phyloP scores from a whole-genome alignment of 1,139 yeast genomes.

The Saccharomycopsis crataegensis region DNA sequence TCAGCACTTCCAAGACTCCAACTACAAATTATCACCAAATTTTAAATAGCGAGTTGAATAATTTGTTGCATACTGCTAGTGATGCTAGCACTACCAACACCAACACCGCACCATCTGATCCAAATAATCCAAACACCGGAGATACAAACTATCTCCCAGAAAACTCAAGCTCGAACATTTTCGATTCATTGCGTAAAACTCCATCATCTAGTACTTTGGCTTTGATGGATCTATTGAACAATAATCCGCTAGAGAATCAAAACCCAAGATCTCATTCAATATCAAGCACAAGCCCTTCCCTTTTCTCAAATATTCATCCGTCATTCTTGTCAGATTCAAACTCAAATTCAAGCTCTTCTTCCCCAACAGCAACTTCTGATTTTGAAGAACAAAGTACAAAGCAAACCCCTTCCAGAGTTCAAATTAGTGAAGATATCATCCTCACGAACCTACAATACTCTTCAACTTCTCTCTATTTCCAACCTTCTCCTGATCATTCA shows the following conservation, averaged over 20 bases:
- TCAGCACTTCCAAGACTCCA: neutral
- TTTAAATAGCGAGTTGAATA: conserved; percentile 67
- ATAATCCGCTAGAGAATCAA: too few species aligned
- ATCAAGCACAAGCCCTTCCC: neutral
- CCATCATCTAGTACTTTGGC: too few species aligned
- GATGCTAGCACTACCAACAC: conserved; percentile 31
- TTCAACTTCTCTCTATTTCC: conserved; percentile 3
- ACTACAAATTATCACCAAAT: conserved; percentile 14
- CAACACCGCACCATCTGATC: neutral
- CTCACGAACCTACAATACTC: conserved; percentile 14
- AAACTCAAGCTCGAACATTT: neutral
- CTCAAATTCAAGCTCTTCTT: neutral
- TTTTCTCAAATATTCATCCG: conserved; percentile 2
- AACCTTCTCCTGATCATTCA: conserved; percentile 5
- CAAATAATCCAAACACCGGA: too few species aligned
- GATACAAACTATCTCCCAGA: neutral
- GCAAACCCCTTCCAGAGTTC: too few species aligned
- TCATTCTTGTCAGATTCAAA: neutral
- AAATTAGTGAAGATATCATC: conserved; percentile 5
- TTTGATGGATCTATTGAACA: too few species aligned
- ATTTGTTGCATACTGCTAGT: conserved; percentile 69
- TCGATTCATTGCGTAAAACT: too few species aligned
- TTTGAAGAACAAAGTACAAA: neutral
- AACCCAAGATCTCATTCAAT: too few species aligned
- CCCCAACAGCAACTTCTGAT: neutral